phyloP scores from a whole-genome alignment of 1,284 basidiomycete genomes.

The Cutaneotrichosporon sp. region DNA sequence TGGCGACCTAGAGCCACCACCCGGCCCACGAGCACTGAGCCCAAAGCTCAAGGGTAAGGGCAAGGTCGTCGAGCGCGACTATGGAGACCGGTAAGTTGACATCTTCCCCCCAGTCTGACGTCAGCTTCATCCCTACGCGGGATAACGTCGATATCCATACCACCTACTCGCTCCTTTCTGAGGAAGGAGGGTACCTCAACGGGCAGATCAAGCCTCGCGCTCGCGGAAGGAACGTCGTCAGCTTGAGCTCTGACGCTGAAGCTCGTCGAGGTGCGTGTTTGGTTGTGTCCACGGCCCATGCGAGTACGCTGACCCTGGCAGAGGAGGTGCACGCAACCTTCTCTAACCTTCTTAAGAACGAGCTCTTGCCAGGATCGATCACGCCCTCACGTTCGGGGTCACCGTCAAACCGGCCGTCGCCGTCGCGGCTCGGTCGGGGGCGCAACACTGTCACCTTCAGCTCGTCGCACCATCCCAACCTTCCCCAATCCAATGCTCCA shows the following conservation, averaged over 20 bases:
- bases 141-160: conserved; percentile 57
- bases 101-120: not conserved
- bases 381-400: conserved; percentile 31
- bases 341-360: conserved; percentile 56
- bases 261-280: conserved; percentile 47
- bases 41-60: conserved; percentile 29
- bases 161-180: conserved; percentile 56
- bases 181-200: conserved; percentile 32
- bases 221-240: conserved; percentile 43
- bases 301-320: conserved; percentile 27
- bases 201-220: conserved; percentile 35
- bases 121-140: conserved; percentile 58
- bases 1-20: conserved; percentile 28
- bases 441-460: conserved; percentile 36
- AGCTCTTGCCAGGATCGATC: conserved; percentile 54
- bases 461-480: conserved; percentile 12
- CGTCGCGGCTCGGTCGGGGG: conserved; percentile 33
- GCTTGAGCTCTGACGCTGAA: conserved; percentile 50
- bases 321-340: conserved; percentile 59
- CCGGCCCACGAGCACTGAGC: conserved; percentile 30
- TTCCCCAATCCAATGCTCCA: conserved; percentile 26
- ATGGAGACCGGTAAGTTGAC: conserved; percentile 51
- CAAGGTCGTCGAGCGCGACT: conserved; percentile 46
- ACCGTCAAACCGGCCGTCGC: conserved; percentile 26
- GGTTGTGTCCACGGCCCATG: not conserved